These are phyloP conservation scores for Albizia julibrissin DNA, from an alignment of 306 rosid species.

Conservation along the genomic window DNA sequence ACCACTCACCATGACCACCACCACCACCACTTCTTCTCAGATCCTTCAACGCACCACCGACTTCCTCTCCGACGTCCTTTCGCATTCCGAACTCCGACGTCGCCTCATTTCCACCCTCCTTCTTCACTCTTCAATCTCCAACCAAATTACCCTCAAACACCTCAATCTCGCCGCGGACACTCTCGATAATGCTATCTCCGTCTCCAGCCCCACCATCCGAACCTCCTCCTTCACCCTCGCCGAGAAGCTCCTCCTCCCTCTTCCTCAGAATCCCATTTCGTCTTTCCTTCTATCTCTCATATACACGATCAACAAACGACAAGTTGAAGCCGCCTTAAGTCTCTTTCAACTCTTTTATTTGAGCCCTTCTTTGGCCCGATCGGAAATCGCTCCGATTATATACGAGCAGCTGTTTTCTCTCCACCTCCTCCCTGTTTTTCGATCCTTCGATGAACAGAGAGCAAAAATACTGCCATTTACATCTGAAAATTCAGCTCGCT, in stretches of 20 bases:
- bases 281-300: conserved; percentile 67
- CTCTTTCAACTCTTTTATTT: conserved; percentile 57
- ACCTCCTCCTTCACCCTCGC: conserved; percentile 62
- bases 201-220: conserved; percentile 41
- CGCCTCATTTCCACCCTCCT: conserved; percentile 47
- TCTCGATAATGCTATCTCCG: conserved; percentile 57
- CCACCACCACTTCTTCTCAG: conserved; percentile 46
- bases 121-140: conserved; percentile 28
- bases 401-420: conserved; percentile 66
- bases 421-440: conserved; percentile 70
- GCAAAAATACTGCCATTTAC: conserved; percentile 42
- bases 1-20: conserved; percentile 23
- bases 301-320: conserved; percentile 50
- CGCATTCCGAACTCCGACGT: conserved; percentile 56
- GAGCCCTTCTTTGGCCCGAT: conserved; percentile 60
- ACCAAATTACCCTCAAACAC: conserved; percentile 42
- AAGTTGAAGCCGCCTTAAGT: conserved; percentile 45
- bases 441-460: conserved; percentile 58
- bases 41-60: conserved; percentile 54
- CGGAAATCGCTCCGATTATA: conserved; percentile 67
- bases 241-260: conserved; percentile 67
- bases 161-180: conserved; percentile 60
- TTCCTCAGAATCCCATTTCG: conserved; percentile 47
- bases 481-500: neutral
- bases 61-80: conserved; percentile 51